A percentile compares a stretch with the other conserved stretches of the same genome.
phyloP scores from a whole-genome alignment of 441 rosid genomes.

The Aquilaria agallochum region DNA sequence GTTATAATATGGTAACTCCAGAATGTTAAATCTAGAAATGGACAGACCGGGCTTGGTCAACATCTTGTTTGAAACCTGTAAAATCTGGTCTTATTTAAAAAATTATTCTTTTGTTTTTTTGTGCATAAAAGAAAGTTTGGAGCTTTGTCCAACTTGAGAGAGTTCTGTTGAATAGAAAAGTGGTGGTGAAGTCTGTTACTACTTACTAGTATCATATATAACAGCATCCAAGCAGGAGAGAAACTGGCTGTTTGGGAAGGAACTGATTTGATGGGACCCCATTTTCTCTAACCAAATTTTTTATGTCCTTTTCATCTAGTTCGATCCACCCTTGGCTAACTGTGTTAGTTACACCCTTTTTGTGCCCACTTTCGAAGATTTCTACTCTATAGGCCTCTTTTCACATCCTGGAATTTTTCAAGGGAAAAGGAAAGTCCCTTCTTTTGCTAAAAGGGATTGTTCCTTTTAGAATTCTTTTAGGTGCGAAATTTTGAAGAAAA shows the following conservation, averaged over 20 bases:
- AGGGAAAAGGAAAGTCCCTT: not conserved
- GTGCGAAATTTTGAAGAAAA: conserved; percentile 16
- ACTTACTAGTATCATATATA: conserved; percentile 10
- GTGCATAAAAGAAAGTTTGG: not conserved
- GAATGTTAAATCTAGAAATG: conserved; percentile 9
- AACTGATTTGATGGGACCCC: conserved; percentile 51
- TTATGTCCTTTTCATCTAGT: conserved; percentile 46
- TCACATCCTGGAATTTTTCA: conserved; percentile 18
- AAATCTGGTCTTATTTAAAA: not conserved
- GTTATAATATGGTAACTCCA: no score
- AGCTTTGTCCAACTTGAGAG: not conserved
- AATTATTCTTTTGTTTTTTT: not conserved
- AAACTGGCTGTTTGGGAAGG: conserved; percentile 27
- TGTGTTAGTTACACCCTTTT: conserved; percentile 14
- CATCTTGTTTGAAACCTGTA: conserved; percentile 21
- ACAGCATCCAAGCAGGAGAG: conserved; percentile 27
- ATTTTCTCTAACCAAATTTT: conserved; percentile 37
- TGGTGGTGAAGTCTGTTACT: conserved; percentile 17
- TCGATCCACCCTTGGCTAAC: conserved; percentile 12
- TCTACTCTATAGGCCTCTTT: conserved; percentile 39
- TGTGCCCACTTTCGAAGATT: conserved; percentile 28
- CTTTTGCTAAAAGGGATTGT: no score
- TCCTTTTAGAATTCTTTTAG: no score
- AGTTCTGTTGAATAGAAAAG: conserved; percentile 2
- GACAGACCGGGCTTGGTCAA: conserved; percentile 56